phyloP scores from a whole-genome alignment of 2,329 filamentous ascomycete genomes.

The Clarireedia sp. region DNA sequence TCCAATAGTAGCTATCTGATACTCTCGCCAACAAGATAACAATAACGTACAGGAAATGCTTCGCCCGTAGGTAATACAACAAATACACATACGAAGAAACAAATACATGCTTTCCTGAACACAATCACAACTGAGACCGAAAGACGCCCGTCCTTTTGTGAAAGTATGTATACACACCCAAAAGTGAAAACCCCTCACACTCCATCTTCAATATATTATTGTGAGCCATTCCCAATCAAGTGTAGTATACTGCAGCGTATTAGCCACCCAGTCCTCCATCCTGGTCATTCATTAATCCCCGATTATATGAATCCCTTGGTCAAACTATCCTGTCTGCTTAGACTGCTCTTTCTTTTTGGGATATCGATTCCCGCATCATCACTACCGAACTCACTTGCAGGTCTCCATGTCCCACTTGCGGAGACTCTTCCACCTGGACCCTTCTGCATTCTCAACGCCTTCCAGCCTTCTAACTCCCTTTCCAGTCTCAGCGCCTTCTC shows the following conservation, averaged over 20 bases:
- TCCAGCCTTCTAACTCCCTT: constrained; percentile 78
- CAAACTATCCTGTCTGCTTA: constrained; percentile 56
- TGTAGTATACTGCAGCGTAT: neutral
- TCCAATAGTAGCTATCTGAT: too few species aligned
- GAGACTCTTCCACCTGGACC: constrained; percentile 18
- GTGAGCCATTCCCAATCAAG: too few species aligned
- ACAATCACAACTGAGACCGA: neutral
- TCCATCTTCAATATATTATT: too few species aligned
- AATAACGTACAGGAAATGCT: too few species aligned
- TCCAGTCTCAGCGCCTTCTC: constrained; percentile 79
- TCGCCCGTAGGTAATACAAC: neutral
- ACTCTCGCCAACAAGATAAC: too few species aligned
- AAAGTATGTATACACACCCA: too few species aligned
- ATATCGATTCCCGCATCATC: constrained; percentile 39
- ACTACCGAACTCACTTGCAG: constrained; percentile 29
- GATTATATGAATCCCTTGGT: constrained; percentile 68
- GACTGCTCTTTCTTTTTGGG: constrained; percentile 58
- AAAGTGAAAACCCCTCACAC: too few species aligned
- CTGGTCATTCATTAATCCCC: neutral
- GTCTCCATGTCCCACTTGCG: constrained; percentile 20
- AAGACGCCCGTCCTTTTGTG: neutral
- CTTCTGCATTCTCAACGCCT: constrained; percentile 60
- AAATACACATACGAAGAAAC: neutral
- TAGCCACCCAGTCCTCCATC: neutral
- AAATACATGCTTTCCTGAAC: neutral